Conservation (phyloP, 805 yeast species). For the Schwanniomyces pseudopolymorphus region DNA sequence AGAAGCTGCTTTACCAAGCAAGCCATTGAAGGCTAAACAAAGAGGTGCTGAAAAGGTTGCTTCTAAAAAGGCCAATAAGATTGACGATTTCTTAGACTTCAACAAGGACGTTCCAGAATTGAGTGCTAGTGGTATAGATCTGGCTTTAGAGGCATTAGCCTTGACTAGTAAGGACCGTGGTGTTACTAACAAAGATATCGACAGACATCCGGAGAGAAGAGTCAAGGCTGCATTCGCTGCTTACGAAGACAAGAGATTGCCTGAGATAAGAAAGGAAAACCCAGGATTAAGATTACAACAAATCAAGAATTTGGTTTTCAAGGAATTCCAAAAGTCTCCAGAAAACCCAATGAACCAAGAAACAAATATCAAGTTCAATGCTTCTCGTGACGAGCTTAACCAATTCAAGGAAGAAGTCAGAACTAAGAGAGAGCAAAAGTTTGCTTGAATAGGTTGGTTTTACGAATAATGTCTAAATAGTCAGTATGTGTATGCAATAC, state of each 20-base stretch:
- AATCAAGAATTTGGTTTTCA: slow-evolving; percentile 66
- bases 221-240: slow-evolving; percentile 78
- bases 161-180: slow-evolving; percentile 59
- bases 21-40: slow-evolving; percentile 51
- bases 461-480: background rate
- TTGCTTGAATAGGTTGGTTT: slow-evolving; percentile 10
- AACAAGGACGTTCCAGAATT: slow-evolving; percentile 51
- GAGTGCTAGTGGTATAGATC: slow-evolving; percentile 73
- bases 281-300: slow-evolving; percentile 83
- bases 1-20: slow-evolving; percentile 61
- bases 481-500: background rate
- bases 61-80: slow-evolving; percentile 55
- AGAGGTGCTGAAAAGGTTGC: slow-evolving; percentile 72
- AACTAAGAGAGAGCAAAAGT: slow-evolving; percentile 46
- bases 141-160: slow-evolving; percentile 75
- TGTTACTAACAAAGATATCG: slow-evolving; percentile 62
- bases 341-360: slow-evolving; percentile 85
- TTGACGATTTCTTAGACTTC: slow-evolving; percentile 65
- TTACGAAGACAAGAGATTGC: slow-evolving; percentile 67
- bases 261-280: slow-evolving; percentile 70
- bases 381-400: slow-evolving; percentile 51
- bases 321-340: slow-evolving; percentile 78
- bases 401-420: slow-evolving; percentile 49
- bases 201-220: slow-evolving; percentile 87
- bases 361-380: slow-evolving; percentile 62